A percentile compares a stretch with the other conserved stretches of the same genome.
phyloP scores from a whole-genome alignment of 495 filamentous ascomycete species.

The Sordaria brevicollis region DNA sequence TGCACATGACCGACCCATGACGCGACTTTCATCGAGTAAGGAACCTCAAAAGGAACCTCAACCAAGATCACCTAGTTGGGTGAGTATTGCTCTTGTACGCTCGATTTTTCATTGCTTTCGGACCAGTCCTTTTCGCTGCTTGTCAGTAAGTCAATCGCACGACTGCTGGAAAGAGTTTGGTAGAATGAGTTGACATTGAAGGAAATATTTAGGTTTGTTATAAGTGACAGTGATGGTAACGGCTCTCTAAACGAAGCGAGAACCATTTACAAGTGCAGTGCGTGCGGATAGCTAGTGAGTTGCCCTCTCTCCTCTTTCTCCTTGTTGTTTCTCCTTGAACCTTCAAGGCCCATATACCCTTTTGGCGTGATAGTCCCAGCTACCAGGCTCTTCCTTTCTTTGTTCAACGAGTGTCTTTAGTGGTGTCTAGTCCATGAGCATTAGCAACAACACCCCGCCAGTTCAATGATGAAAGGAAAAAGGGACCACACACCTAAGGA shows the following conservation, averaged over 20 bases:
- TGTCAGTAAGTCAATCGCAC: too few relatives aligned
- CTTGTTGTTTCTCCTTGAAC: background rate
- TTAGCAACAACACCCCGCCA: background rate
- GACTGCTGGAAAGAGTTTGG: too few relatives aligned
- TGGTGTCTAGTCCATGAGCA: background rate
- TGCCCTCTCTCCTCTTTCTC: background rate
- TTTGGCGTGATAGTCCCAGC: background rate
- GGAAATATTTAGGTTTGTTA: too few relatives aligned
- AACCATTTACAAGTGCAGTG: background rate
- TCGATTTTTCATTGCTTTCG: too few relatives aligned
- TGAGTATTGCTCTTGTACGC: too few relatives aligned
- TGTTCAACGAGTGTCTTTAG: background rate
- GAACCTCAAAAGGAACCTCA: too few relatives aligned
- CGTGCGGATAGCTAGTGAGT: background rate
- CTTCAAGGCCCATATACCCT: background rate
- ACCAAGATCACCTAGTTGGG: too few relatives aligned
- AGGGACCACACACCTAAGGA: background rate
- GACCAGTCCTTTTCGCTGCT: too few relatives aligned
- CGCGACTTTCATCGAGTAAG: too few relatives aligned
- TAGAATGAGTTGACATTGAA: too few relatives aligned
- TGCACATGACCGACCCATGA: background rate
- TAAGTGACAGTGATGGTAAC: too few relatives aligned
- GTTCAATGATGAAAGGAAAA: background rate
- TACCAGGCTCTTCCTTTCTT: background rate
- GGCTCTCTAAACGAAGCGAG: background rate